phyloP scores from a whole-genome alignment of 352 stramenopile species.

The Globisporangium yorkense region DNA sequence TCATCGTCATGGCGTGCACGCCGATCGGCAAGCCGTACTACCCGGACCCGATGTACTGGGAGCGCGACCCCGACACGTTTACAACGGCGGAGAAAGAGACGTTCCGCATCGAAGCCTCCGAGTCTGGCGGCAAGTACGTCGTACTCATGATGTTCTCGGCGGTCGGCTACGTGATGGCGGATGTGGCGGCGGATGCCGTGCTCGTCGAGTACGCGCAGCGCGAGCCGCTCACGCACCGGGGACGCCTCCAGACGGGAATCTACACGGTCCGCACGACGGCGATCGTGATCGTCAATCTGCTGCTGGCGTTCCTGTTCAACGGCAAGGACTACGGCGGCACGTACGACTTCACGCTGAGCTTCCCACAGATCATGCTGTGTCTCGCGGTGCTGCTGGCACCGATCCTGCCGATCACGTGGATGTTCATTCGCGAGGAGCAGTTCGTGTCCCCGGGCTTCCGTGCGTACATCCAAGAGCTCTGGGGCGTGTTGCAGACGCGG shows the following conservation, averaged over 20 bases:
- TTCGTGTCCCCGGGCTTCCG: constrained; percentile 13
- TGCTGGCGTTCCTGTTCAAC: constrained; percentile 52
- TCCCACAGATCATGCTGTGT: constrained; percentile 27
- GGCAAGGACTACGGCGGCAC: constrained; percentile 42
- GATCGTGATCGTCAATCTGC: constrained; percentile 27
- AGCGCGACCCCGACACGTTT: constrained; percentile 16
- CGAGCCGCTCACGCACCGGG: constrained; percentile 32
- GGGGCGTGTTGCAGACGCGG: constrained; percentile 33
- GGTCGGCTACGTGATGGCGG: constrained; percentile 68
- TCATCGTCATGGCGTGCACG: constrained; percentile 38
- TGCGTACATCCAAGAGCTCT: constrained; percentile 22
- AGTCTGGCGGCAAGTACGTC: constrained; percentile 45
- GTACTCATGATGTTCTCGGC: constrained; percentile 67
- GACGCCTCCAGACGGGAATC: constrained; percentile 36
- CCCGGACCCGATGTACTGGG: constrained; percentile 16
- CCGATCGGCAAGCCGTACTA: constrained; percentile 46
- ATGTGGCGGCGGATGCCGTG: constrained; percentile 59
- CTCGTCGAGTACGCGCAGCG: constrained; percentile 25
- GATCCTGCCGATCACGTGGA: constrained; percentile 16
- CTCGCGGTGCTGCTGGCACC: constrained; percentile 10
- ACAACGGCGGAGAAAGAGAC: constrained; percentile 18
- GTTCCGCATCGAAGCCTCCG: constrained; percentile 27
- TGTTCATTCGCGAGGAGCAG: constrained; percentile 27
- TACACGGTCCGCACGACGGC: constrained; percentile 33
- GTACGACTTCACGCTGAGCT: constrained; percentile 46